Base-by-base conservation (phyloP, 1,139 yeast species). In the Kodamaea fungicola region DNA sequence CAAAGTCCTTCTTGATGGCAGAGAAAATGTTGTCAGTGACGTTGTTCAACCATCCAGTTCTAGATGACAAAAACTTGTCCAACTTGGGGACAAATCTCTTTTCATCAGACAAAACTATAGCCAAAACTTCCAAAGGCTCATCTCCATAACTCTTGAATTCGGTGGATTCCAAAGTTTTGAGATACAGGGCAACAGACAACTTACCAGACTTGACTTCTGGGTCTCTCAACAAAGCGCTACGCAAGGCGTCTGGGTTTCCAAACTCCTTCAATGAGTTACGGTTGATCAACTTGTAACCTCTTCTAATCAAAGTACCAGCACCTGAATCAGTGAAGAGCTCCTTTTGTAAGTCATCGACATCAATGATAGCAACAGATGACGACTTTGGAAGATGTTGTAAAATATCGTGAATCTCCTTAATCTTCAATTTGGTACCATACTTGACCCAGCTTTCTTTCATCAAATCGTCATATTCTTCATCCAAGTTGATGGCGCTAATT, bases 301-400 rank as follows among this genome's bases (percentile, higher is more conserved):
- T 81, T 75, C 98, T 84, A 54, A 92, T 89, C 69, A 92, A 75
- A 36, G 99, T 92, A 57, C 99, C 99, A 33, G 98, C 99, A 62
- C 99, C 99, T 10, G 96, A 85, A 60, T 94, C 98, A 35, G 99
- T 92, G 66, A 92, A 92, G 56, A 92, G 78, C 64, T 92, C 99
- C 64, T 90, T 92, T 67, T 94, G 98, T 55, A 92, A 75, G 59
- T 92, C 97, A 53, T 87, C 78, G 33, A 94, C 97, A 50, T 92
- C 87, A 54, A 92, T 92, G 58, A 92, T 92, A 32, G 99, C 98
- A 36, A 92, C 99, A 6, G 97, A 89, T 1, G 97, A 89, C 8
- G 97, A 87, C 61, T 97, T 81, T 43, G 99, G 99, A 57, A 92
- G 76, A 58, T 85, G 92, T 66, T 87, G 92, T 57, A 92, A 76